Evolutionary conservation across 2,329 filamentous ascomycete species (phyloP).

Genomic region (Fusarium sp.): DNA sequence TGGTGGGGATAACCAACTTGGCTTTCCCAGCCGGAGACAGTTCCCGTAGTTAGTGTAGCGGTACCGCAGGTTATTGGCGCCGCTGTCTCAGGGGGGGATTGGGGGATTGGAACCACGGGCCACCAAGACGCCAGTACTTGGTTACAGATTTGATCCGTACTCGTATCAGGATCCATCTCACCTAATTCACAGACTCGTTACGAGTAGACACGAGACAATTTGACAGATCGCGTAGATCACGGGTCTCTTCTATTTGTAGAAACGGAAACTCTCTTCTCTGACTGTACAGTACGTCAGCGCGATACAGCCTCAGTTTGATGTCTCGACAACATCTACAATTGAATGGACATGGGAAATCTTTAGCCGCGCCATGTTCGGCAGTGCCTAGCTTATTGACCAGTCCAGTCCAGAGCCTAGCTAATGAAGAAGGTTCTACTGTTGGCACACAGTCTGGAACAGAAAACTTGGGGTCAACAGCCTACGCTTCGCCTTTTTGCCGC

Average conservation of each 20-base stretch:
- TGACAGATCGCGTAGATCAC: conserved; percentile 1
- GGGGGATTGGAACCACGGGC: conserved; percentile 2
- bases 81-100: conserved; percentile 41
- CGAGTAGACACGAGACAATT: conserved; percentile 9
- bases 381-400: conserved; percentile 22
- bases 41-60: conserved; percentile 45
- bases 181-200: conserved; percentile 14
- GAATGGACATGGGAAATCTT: conserved; percentile 27
- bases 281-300: conserved; percentile 31
- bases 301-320: conserved; percentile 30
- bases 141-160: conserved; percentile 36
- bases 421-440: background rate
- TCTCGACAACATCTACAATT: conserved; percentile 19
- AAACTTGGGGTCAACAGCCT: conserved; percentile 4
- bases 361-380: conserved; percentile 34
- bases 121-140: conserved; percentile 8
- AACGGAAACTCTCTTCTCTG: background rate
- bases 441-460: background rate
- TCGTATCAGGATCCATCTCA: conserved; percentile 39
- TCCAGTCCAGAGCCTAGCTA: conserved; percentile 18
- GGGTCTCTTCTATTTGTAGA: conserved; percentile 24
- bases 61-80: conserved; percentile 38
- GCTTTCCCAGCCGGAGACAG: conserved; percentile 42
- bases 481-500: conserved; percentile 1
- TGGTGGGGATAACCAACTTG: conserved; percentile 31